phyloP scores from a whole-genome alignment of 139 green algal genomes.

The Chlorella sp. region DNA sequence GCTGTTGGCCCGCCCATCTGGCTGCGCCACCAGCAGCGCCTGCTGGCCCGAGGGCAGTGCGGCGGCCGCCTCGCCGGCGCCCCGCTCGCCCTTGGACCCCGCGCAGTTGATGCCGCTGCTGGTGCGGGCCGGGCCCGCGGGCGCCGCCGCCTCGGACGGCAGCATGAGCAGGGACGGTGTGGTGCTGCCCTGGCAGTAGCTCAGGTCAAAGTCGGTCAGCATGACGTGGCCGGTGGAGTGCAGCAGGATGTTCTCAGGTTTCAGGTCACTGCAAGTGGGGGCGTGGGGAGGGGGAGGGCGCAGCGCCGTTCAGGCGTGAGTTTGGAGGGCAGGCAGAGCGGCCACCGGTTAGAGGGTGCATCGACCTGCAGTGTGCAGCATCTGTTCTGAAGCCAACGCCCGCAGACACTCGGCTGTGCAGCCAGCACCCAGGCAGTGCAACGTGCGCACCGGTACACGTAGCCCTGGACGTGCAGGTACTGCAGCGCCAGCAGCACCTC shows the following conservation, averaged over 20 bases:
- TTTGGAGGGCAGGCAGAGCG: too few relatives aligned
- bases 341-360: too few relatives aligned
- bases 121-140: neutral
- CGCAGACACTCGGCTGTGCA: too few relatives aligned
- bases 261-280: constrained; percentile 82
- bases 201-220: constrained; percentile 99
- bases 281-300: neutral
- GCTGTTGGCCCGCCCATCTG: constrained; percentile 89
- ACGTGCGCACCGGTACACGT: constrained; percentile 83
- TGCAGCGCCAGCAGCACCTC: constrained; percentile 98
- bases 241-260: constrained; percentile 99
- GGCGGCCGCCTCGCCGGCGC: neutral
- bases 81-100: neutral
- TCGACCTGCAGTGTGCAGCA: too few relatives aligned
- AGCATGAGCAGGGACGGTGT: constrained; percentile 24
- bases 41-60: constrained; percentile 14
- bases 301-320: too few relatives aligned
- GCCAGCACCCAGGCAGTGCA: too few relatives aligned
- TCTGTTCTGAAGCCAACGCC: too few relatives aligned
- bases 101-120: neutral
- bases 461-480: constrained; percentile 97
- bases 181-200: constrained; percentile 74
- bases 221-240: constrained; percentile 90
- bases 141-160: neutral
- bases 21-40: constrained; percentile 65